phyloP scores from a whole-genome alignment of 129 eudicot species.

The Flaveria robusta region DNA sequence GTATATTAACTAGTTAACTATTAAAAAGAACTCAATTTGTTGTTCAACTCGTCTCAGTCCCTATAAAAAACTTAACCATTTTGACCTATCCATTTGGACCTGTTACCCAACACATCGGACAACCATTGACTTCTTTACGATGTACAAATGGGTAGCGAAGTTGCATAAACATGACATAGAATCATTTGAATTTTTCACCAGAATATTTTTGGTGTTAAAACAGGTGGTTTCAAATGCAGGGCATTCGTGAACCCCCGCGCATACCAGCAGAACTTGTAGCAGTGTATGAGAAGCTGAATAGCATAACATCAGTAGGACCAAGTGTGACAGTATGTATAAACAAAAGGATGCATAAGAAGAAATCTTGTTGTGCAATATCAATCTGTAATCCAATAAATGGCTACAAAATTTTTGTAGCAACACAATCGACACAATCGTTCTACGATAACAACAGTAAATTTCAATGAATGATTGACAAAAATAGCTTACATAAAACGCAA shows the following conservation, averaged over 20 bases:
- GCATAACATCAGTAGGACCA: neutral
- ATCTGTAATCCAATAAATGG: constrained; percentile 8
- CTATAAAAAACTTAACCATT: too few species aligned
- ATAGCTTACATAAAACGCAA: constrained; percentile 30
- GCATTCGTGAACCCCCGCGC: too few species aligned
- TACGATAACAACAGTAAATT: constrained; percentile 4
- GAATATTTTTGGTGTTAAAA: neutral
- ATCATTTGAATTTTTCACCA: neutral
- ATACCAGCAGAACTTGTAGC: too few species aligned
- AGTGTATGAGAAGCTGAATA: too few species aligned
- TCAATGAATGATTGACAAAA: constrained; percentile 53
- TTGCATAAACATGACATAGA: neutral
- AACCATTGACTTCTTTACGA: neutral
- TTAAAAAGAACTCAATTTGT: neutral
- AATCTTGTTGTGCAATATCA: neutral
- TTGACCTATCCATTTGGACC: too few species aligned
- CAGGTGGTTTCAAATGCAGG: too few species aligned
- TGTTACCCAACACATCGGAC: neutral
- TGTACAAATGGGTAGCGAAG: neutral
- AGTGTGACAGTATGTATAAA: neutral
- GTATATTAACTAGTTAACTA: too few species aligned
- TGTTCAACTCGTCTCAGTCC: neutral
- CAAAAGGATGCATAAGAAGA: neutral
- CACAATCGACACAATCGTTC: constrained; percentile 15
- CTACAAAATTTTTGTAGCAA: constrained; percentile 33